Evolutionary conservation across 495 filamentous ascomycete genomes (phyloP), one percentile per base, ranked within the genome.

Genomic region (Podospora australis): DNA sequence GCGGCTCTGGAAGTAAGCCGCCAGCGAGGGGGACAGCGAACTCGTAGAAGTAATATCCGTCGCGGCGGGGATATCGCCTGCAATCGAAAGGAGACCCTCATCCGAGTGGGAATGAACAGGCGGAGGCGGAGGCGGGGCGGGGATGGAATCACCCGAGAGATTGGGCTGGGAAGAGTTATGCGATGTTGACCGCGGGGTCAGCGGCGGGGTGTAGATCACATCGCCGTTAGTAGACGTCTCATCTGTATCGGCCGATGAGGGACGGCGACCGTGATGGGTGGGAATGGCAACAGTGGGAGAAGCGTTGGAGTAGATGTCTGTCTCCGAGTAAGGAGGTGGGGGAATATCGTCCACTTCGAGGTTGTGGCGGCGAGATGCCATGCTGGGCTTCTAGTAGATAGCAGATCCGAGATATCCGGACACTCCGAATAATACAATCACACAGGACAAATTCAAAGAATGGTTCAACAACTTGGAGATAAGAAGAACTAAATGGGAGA

Each of bases 311-410:
- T 62, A 70, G 35, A 72, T 58, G 54, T 76, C 74, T n/a, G 67
- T 75, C 50, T 74, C 70, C 32, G 58, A 58, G 55, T 77, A 78
- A 4, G 74, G 74, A 2, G 74, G 73, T 2, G 73, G 74, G 25
- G 74, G 65, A 32, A 58, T 39, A 49, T 71, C 64, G 28, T 65
- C 65, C 1, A 22, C 34, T 43, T 43, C 40, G 24, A 43, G 20
- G 23, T 8, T 21, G 5, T 9, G 9, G 16, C 40, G 40, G 19
- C n/a, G 50, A 42, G 54, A 46, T 8, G 56, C 13, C 59, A 63
- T 65, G 38, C 3, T 54, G 49, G n/a, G n/a, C n/a, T n/a, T n/a
- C n/a, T n/a, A n/a, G n/a, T n/a, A n/a, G n/a, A n/a, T n/a, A n/a
- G n/a, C n/a, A n/a, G n/a, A n/a, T n/a, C n/a, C 35, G 22, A 9